phyloP scores from a whole-genome alignment of 805 yeast genomes.

The Wickerhamomyces hampshirensis region DNA sequence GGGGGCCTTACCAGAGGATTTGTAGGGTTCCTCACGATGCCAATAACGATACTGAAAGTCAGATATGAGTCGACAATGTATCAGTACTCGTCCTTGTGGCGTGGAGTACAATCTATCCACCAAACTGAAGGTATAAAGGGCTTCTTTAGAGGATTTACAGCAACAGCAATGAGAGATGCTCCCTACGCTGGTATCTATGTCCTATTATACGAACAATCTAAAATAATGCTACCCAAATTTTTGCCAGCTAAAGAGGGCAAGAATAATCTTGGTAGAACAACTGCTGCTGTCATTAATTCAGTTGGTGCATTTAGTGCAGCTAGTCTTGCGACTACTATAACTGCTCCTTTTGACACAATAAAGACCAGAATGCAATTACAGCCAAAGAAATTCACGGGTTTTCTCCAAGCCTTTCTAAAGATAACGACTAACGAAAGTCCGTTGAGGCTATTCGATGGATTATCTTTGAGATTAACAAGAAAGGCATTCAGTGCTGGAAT shows the following conservation, averaged over 20 bases:
- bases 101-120: conserved; percentile 57
- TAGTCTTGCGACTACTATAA: conserved; percentile 69
- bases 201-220: conserved; percentile 73
- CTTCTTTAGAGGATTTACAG: conserved; percentile 83
- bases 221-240: conserved; percentile 45
- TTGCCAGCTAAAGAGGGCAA: conserved; percentile 8
- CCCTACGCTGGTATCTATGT: conserved; percentile 96
- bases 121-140: conserved; percentile 51
- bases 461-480: conserved; percentile 72
- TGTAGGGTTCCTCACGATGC: conserved; percentile 91
- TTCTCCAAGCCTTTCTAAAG: conserved; percentile 32
- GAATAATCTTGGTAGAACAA: conserved; percentile 26
- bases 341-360: conserved; percentile 93
- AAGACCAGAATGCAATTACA: conserved; percentile 86
- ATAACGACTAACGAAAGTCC: conserved; percentile 44
- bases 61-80: conserved; percentile 82
- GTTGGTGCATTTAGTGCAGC: conserved; percentile 79
- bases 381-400: conserved; percentile 41
- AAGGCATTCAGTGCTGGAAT: conserved; percentile 92
- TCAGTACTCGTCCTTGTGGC: conserved; percentile 56
- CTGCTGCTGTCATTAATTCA: conserved; percentile 60
- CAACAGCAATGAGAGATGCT: conserved; percentile 86
- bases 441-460: conserved; percentile 70
- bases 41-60: conserved; percentile 85
- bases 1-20: conserved; percentile 77